phyloP scores from a whole-genome alignment of 2,329 filamentous ascomycete genomes.

The Neonectria magnoliae region DNA sequence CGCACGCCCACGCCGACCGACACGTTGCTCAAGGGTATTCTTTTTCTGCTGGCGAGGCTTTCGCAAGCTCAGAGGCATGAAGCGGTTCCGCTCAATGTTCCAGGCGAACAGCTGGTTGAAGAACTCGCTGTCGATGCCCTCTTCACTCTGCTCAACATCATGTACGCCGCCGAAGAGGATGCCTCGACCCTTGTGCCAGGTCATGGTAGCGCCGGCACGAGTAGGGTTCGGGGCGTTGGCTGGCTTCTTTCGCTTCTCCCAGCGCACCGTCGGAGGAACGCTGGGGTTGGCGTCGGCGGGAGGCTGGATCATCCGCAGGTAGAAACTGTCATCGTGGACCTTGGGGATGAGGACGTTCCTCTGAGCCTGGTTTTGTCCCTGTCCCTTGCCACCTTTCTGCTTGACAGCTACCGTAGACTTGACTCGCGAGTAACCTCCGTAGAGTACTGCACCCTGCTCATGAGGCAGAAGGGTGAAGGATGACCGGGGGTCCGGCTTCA shows the following conservation, averaged over 20 bases:
- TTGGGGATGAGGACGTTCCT: conserved; percentile 84
- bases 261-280: conserved; percentile 78
- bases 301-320: conserved; percentile 82
- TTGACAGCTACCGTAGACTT: conserved; percentile 76
- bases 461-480: conserved; percentile 94
- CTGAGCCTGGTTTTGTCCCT: conserved; percentile 67
- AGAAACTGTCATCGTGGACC: conserved; percentile 96
- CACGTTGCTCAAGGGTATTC: conserved; percentile 61
- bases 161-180: conserved; percentile 96
- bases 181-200: conserved; percentile 90
- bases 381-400: conserved; percentile 62
- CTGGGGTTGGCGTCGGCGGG: conserved; percentile 71
- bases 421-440: conserved; percentile 92
- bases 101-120: conserved; percentile 92
- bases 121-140: conserved; percentile 97
- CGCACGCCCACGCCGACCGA: conserved; percentile 73
- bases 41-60: conserved; percentile 76
- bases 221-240: conserved; percentile 86
- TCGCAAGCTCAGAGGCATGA: conserved; percentile 84
- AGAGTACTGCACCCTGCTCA: conserved; percentile 88
- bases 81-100: conserved; percentile 95
- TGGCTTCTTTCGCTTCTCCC: conserved; percentile 93
- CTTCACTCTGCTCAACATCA: conserved; percentile 89
- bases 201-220: conserved; percentile 91
- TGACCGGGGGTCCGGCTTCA: conserved; percentile 89